Evolutionary conservation across 495 filamentous ascomycete species (phyloP), one percentile per base, ranked within the genome.

Genomic region (Penicillium flavigenum): DNA sequence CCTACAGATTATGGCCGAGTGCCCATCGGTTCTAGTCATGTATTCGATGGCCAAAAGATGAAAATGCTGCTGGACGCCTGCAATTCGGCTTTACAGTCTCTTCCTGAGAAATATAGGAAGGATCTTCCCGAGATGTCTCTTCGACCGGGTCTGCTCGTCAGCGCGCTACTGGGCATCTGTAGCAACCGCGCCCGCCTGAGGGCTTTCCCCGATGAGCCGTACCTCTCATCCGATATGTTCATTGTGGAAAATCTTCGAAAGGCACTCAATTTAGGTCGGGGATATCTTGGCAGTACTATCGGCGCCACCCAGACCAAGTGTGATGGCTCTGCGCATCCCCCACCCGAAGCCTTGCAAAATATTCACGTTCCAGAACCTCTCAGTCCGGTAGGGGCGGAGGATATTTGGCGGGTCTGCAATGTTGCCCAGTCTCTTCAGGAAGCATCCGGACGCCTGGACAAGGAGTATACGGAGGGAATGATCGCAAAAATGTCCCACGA

Each of bases 21-120:
- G 0, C 26, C 27, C 0, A 29, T 47, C 16, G 31, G 27, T 19
- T 31, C 27, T 31, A 17, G 0, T 16, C n/a, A 32, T 31, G 27
- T 47, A 17, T 27, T 47, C 27, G 46, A 47, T 47, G 26, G 16
- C 26, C 46, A 4, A 24, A 47, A 47, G 27, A 47, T 47, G 19
- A 11, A 17, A 1, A 9, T 31, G 46, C 12, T 47, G 16, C 10
- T 12, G 4, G 26, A 47, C 2, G 46, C 46, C 27, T 47, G 27
- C 16, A 17, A n/a, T 14, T n/a, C n/a, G 16, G 16, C 26, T 16
- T 9, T 29, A 19, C 12, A 19, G 17, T 47, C 46, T 31, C 27
- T 47, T 47, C 46, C 46, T 9, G 46, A 32, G 27, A 16, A 11
- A 8, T 20, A 47, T 1, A 47, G 26, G 16, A 29, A 10, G 22